A percentile compares a stretch with the other conserved stretches of the same genome.
Evolutionary conservation across 1,284 basidiomycete genomes (phyloP).

Genomic region (Kwoniella shivajii): DNA sequence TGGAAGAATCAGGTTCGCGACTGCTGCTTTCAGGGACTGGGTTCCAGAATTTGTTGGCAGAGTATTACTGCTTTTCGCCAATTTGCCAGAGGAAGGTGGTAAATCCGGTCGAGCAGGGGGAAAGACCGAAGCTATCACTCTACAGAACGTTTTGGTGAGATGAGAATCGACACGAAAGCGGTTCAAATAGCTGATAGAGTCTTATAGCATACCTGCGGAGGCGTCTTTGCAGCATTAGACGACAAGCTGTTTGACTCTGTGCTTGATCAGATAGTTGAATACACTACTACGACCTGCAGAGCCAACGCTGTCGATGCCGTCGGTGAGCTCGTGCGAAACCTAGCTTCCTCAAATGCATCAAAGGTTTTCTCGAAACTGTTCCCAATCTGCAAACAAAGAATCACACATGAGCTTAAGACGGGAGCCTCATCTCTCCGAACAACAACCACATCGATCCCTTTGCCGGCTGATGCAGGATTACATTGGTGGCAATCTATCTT

Average conservation of each 20-base stretch:
- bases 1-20: conserved; percentile 42
- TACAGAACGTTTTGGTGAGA: conserved; percentile 40
- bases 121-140: conserved; percentile 51
- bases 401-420: conserved; percentile 81
- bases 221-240: conserved; percentile 84
- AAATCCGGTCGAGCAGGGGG: conserved; percentile 52
- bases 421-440: conserved; percentile 92
- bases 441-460: conserved; percentile 74
- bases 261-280: conserved; percentile 81
- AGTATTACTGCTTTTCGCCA: conserved; percentile 84
- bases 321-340: conserved; percentile 82
- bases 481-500: conserved; percentile 70
- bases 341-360: conserved; percentile 76
- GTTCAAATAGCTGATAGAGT: neutral
- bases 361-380: conserved; percentile 80
- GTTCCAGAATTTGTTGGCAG: conserved; percentile 82
- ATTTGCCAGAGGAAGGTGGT: conserved; percentile 78
- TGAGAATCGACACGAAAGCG: neutral
- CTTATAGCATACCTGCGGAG: conserved; percentile 50
- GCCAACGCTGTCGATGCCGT: conserved; percentile 88
- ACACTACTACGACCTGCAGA: conserved; percentile 74
- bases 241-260: conserved; percentile 84
- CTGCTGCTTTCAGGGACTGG: conserved; percentile 67
- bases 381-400: conserved; percentile 75
- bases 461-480: conserved; percentile 85